phyloP scores from a whole-genome alignment of 225 moss, liverwort and hornwort genomes.

The Pseudisothecium myosuroides region DNA sequence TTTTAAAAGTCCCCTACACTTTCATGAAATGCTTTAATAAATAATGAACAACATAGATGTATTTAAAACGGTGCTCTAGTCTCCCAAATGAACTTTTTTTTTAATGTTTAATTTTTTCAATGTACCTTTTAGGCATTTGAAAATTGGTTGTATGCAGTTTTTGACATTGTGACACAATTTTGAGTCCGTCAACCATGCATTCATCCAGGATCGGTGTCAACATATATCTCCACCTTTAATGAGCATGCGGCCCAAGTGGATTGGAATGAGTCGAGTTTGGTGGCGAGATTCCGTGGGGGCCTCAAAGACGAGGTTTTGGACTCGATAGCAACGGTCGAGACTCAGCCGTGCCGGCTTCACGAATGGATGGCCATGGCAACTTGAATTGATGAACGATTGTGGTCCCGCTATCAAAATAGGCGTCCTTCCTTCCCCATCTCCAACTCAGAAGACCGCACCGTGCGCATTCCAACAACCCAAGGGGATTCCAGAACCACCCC shows the following conservation, averaged over 20 bases:
- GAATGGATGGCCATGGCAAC: background rate
- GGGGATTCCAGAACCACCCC: no score
- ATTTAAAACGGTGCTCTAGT: no score
- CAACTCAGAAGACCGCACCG: accelerated
- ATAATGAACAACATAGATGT: no score
- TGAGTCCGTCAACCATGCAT: no score
- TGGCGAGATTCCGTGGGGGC: background rate
- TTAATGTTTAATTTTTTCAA: no score
- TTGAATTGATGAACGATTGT: background rate
- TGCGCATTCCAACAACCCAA: accelerated
- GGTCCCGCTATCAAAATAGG: accelerated
- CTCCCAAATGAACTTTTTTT: no score
- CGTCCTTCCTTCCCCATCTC: background rate
- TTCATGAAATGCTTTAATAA: no score
- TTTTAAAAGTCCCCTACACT: no score
- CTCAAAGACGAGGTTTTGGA: background rate
- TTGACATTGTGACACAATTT: no score
- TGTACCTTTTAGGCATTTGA: no score
- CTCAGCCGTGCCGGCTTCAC: background rate
- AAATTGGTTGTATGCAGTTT: no score
- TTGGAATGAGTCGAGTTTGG: background rate
- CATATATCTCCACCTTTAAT: background rate
- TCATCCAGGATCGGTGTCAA: background rate
- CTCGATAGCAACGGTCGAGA: background rate
- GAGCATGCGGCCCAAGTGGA: background rate